Evolutionary conservation across 2,329 filamentous ascomycete genomes (phyloP).

Genomic region (Atkinsonella texensis): DNA sequence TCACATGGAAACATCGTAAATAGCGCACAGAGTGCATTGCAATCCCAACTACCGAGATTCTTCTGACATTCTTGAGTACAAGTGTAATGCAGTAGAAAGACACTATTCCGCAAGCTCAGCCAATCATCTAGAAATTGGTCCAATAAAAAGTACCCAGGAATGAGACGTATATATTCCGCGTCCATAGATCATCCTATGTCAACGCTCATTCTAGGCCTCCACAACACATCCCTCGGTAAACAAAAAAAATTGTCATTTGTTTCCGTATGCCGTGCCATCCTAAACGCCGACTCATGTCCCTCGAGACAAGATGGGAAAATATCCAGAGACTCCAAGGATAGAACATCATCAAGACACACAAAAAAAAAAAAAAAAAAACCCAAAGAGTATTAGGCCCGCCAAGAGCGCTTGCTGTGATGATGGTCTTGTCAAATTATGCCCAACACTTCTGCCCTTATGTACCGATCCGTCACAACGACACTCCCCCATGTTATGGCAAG

Average conservation of each 20-base stretch:
- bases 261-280: neutral
- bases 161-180: too few relatives aligned
- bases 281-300: neutral
- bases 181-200: neutral
- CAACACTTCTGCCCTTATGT: conserved; percentile 2
- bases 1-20: too few relatives aligned
- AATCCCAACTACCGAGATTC: too few relatives aligned
- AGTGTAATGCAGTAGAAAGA: too few relatives aligned
- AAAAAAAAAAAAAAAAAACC: neutral
- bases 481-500: neutral
- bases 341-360: neutral
- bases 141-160: too few relatives aligned
- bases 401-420: conserved; percentile 1
- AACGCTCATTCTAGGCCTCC: neutral
- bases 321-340: neutral
- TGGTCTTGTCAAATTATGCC: neutral
- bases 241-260: neutral
- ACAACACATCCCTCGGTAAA: neutral
- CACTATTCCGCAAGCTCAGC: too few relatives aligned
- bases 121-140: too few relatives aligned
- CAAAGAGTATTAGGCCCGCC: neutral
- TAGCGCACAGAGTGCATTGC: too few relatives aligned
- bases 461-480: neutral
- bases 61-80: too few relatives aligned
- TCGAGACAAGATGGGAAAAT: neutral